These are phyloP conservation scores for Diplocarpon mali DNA, from an alignment of 2,329 filamentous ascomycete species.

Conservation along the genomic window DNA sequence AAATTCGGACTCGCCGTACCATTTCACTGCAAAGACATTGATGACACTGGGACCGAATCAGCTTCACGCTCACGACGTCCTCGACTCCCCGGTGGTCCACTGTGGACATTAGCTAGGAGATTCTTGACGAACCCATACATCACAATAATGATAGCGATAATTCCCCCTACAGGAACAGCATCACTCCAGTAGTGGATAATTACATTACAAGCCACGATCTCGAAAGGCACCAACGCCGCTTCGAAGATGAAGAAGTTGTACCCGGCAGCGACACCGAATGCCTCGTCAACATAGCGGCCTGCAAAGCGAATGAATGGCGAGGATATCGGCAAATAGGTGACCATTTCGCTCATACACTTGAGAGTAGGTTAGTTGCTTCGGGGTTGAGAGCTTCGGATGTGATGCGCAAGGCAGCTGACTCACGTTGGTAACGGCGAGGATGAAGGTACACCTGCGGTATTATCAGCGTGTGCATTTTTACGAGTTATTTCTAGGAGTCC, in stretches of 20 bases:
- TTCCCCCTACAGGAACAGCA: slow-evolving; percentile 30
- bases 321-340: slow-evolving; percentile 64
- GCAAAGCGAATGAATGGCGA: slow-evolving; percentile 72
- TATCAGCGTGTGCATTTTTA: neutral
- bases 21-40: slow-evolving; percentile 63
- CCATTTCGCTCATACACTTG: slow-evolving; percentile 56
- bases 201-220: slow-evolving; percentile 32
- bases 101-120: too few species aligned
- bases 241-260: slow-evolving; percentile 69
- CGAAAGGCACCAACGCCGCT: slow-evolving; percentile 36
- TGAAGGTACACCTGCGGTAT: slow-evolving; percentile 38
- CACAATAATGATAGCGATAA: slow-evolving; percentile 45
- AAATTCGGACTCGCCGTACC: slow-evolving; percentile 71
- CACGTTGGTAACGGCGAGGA: slow-evolving; percentile 46
- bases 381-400: slow-evolving; percentile 27
- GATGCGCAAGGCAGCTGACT: slow-evolving; percentile 23
- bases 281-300: slow-evolving; percentile 63
- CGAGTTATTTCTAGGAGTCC: slow-evolving; percentile 11
- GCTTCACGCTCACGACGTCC: neutral
- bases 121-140: slow-evolving; percentile 14
- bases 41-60: slow-evolving; percentile 32
- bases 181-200: slow-evolving; percentile 41
- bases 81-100: too few species aligned
- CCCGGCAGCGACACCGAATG: slow-evolving; percentile 60
- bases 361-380: neutral